These are phyloP conservation scores for Kalmusia sp. DNA, from an alignment of 2,329 filamentous ascomycete species.

Conservation along the genomic window DNA sequence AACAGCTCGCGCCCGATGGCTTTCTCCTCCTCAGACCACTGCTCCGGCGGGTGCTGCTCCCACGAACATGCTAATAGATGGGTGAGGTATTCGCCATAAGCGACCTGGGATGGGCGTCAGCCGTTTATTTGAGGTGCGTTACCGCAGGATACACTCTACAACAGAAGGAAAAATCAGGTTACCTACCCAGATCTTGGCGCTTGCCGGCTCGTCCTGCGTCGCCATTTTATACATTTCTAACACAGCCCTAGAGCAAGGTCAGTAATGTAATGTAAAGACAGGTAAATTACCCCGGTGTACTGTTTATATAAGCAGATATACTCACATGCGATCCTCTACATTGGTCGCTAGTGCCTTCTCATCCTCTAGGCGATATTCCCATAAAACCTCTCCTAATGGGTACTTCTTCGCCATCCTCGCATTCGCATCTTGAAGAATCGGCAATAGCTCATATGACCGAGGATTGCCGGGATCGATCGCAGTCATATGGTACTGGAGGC, in stretches of 20 bases:
- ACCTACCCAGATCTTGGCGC: constrained; percentile 73
- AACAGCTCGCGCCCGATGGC: constrained; percentile 75
- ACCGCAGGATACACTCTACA: no score
- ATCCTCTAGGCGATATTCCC: constrained; percentile 79
- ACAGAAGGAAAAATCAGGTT: no score
- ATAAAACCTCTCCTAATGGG: constrained; percentile 77
- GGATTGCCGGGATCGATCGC: constrained; percentile 43
- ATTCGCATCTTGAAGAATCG: constrained; percentile 57
- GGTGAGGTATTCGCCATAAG: constrained; percentile 81
- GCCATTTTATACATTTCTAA: constrained; percentile 77
- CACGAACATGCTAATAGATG: constrained; percentile 72
- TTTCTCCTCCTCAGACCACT: constrained; percentile 71
- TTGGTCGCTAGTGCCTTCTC: constrained; percentile 66
- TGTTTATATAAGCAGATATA: not conserved
- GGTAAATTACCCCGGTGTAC: no score
- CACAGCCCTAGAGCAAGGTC: constrained; percentile 51
- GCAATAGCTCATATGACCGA: constrained; percentile 52
- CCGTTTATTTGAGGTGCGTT: not conserved
- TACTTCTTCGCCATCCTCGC: constrained; percentile 68
- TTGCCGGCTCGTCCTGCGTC: constrained; percentile 74
- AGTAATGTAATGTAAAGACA: not conserved
- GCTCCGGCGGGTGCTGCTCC: constrained; percentile 54
- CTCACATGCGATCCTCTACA: constrained; percentile 68
- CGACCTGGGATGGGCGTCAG: not conserved
- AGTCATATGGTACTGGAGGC: constrained; percentile 51